Evolutionary conservation across 192 early-diverging fungal genomes (phyloP).

Genomic region (Mortierella claussenii): DNA sequence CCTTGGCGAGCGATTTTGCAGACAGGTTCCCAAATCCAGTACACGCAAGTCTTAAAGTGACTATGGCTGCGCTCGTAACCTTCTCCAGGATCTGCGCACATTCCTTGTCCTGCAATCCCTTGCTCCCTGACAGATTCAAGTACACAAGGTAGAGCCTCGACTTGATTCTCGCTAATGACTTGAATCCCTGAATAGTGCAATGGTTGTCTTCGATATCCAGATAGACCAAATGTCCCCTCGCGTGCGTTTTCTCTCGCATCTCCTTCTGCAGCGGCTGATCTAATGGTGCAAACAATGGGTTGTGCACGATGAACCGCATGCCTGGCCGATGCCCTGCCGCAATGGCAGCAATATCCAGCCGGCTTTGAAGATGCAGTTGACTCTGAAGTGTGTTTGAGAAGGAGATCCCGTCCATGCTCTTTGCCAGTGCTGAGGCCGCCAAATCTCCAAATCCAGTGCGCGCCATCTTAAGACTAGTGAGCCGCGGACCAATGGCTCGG

Average conservation of each 20-base stretch:
- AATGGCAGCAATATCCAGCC: conserved; percentile 33
- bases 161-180: conserved; percentile 23
- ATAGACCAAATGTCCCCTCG: conserved; percentile 26
- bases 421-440: conserved; percentile 32
- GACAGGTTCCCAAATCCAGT: conserved; percentile 42
- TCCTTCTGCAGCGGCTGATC: neutral
- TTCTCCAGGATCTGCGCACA: conserved; percentile 31
- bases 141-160: conserved; percentile 27
- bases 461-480: conserved; percentile 44
- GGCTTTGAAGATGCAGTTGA: conserved; percentile 35
- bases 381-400: conserved; percentile 23
- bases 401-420: conserved; percentile 52
- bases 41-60: conserved; percentile 21
- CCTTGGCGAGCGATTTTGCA: conserved; percentile 11
- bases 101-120: conserved; percentile 17
- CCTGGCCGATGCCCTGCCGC: conserved; percentile 42
- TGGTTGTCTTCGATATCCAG: conserved; percentile 47
- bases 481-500: conserved; percentile 32
- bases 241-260: conserved; percentile 21
- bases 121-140: conserved; percentile 33
- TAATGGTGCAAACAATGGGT: neutral
- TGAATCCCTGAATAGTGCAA: conserved; percentile 34
- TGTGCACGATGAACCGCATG: conserved; percentile 3
- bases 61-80: conserved; percentile 23
- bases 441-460: conserved; percentile 51